These are phyloP conservation scores for Colletotrichum tropicale DNA, from an alignment of 2,329 filamentous ascomycete species.

Conservation along the genomic window DNA sequence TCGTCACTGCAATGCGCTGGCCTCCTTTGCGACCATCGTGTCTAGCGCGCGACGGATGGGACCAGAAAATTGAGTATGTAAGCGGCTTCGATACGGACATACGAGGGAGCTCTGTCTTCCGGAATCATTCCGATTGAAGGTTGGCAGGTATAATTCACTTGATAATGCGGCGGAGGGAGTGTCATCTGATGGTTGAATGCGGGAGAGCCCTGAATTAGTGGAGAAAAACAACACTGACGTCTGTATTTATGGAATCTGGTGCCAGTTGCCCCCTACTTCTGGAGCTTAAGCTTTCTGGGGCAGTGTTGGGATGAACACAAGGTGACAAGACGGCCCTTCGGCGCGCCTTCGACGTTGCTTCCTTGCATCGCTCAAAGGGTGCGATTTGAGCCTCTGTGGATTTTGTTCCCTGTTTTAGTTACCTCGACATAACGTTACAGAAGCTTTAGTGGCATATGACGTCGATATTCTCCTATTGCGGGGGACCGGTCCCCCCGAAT, in stretches of 20 bases:
- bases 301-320: conserved; percentile 1
- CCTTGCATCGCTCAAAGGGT: not conserved
- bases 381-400: not conserved
- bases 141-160: not conserved
- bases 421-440: not conserved
- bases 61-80: not conserved
- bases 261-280: not conserved
- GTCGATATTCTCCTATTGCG: not conserved
- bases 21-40: not conserved
- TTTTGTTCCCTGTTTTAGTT: conserved; percentile 1
- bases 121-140: not conserved
- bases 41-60: not conserved
- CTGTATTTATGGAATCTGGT: not conserved
- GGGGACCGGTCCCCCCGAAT: not conserved
- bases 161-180: not conserved
- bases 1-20: not conserved
- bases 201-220: not conserved
- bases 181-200: not conserved
- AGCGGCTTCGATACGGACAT: not conserved
- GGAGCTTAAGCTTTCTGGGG: not conserved
- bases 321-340: not conserved
- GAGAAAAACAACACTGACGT: not conserved
- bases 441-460: not conserved
- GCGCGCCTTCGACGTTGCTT: not conserved
- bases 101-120: not conserved